Conservation (phyloP, 192 early-diverging fungal species). For the Hyaloraphidium curvatum region DNA sequence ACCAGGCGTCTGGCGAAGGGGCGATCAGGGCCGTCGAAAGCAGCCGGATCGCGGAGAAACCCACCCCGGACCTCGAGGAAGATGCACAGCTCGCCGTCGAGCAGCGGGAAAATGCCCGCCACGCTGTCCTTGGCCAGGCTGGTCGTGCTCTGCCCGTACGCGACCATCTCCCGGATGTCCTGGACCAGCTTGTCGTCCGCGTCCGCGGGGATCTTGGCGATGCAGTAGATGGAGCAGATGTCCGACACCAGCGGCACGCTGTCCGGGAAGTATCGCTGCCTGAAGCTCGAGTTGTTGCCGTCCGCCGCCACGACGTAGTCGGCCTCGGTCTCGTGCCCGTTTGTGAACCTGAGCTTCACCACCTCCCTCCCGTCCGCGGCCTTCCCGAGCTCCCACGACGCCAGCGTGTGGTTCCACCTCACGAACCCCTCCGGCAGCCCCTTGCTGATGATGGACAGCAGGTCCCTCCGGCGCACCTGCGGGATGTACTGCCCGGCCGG, state of each 20-base stretch:
- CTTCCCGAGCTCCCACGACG: not conserved
- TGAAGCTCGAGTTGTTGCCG: not conserved
- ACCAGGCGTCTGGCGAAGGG: not conserved
- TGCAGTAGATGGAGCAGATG: not conserved
- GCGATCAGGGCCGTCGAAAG: not conserved
- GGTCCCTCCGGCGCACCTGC: not conserved
- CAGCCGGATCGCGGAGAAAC: not conserved
- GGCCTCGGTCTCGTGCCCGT: not conserved
- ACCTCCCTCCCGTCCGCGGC: not conserved
- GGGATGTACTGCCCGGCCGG: not conserved
- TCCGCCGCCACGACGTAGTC: not conserved
- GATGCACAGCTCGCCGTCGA: constrained; percentile 1
- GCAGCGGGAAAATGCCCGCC: not conserved
- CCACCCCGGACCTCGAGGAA: not conserved
- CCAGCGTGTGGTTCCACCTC: not conserved
- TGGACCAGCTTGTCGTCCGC: not conserved
- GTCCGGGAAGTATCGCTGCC: not conserved
- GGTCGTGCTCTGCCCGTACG: not conserved
- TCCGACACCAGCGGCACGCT: not conserved
- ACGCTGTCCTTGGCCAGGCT: not conserved
- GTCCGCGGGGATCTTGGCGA: not conserved
- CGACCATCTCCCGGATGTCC: not conserved
- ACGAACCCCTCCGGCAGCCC: not conserved
- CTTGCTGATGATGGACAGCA: not conserved
- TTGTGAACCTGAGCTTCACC: not conserved